Percentiles rank a stretch among this genome's conserved stretches.
Evolutionary conservation across 169 alveolate species (phyloP).

Genomic region (Cryptosporidium canis): DNA sequence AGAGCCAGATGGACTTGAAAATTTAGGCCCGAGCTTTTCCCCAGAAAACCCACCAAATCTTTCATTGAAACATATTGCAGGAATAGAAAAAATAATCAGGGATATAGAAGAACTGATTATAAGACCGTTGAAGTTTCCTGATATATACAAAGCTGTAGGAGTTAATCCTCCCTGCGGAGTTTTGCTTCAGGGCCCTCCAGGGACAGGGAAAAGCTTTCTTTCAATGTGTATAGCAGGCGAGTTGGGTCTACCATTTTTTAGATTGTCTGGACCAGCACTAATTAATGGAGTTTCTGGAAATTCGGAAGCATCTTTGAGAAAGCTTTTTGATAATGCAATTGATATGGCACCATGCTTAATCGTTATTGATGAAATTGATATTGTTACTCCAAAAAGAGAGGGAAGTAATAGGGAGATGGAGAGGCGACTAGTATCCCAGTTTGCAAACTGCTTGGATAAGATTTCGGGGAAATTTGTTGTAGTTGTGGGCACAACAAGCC

Average conservation of each 20-base stretch:
- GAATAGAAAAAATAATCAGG: constrained; percentile 78
- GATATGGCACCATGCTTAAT: constrained; percentile 87
- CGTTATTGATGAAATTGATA: constrained; percentile 80
- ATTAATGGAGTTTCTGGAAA: constrained; percentile 93
- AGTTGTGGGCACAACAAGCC: constrained; percentile 86
- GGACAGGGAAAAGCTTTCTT: constrained; percentile 96
- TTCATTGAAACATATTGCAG: constrained; percentile 75
- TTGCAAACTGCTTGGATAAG: constrained; percentile 91
- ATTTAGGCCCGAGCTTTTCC: neutral
- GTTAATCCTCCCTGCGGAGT: constrained; percentile 93
- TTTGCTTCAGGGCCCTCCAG: constrained; percentile 96
- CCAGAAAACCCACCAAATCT: constrained; percentile 69
- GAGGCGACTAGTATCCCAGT: constrained; percentile 92
- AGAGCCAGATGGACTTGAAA: neutral
- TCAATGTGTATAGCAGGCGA: constrained; percentile 95
- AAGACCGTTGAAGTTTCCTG: constrained; percentile 80
- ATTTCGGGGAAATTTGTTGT: constrained; percentile 85
- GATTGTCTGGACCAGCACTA: constrained; percentile 77
- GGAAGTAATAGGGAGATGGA: constrained; percentile 92
- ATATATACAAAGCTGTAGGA: constrained; percentile 87
- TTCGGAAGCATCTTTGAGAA: constrained; percentile 90
- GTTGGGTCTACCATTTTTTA: constrained; percentile 74
- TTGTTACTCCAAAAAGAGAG: constrained; percentile 90
- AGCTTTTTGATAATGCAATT: constrained; percentile 88
- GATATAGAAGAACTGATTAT: constrained; percentile 81